phyloP scores from a whole-genome alignment of 345 rosid genomes.

The Brassica rapa region DNA sequence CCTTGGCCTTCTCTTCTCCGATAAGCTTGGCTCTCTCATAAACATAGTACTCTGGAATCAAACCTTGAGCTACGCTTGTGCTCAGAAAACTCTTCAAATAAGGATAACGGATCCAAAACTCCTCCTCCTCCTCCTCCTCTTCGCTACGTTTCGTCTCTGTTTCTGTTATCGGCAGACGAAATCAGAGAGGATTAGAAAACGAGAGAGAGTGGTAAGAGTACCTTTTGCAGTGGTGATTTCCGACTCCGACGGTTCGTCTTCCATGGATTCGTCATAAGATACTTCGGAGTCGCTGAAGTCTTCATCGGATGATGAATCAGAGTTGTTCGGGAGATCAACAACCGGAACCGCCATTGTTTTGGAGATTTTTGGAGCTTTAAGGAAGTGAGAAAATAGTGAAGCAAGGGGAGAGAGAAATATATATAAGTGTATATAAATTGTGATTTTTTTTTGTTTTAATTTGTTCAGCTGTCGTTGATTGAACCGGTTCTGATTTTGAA shows the following conservation, averaged over 20 bases:
- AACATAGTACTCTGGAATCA: not conserved
- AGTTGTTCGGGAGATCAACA: not conserved
- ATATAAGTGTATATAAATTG: not conserved
- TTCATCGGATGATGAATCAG: slow-evolving; percentile 27
- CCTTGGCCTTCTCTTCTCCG: slow-evolving; percentile 23
- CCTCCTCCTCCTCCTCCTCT: slow-evolving; percentile 23
- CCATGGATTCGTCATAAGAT: slow-evolving; percentile 20
- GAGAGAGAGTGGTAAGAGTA: not conserved
- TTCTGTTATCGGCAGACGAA: not conserved
- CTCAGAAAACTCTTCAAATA: not conserved
- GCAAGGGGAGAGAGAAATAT: not conserved
- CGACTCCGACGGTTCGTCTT: slow-evolving; percentile 13
- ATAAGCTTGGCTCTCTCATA: slow-evolving; percentile 11
- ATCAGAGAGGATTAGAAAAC: not conserved
- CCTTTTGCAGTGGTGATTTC: slow-evolving; percentile 2
- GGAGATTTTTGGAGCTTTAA: not conserved
- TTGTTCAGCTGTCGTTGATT: not conserved
- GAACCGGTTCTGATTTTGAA: not conserved
- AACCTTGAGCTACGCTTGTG: not conserved
- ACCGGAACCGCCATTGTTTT: slow-evolving; percentile 26
- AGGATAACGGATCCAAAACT: slow-evolving; percentile 22
- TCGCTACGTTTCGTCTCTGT: slow-evolving; percentile 2
- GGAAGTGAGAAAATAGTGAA: not conserved
- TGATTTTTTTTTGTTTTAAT: not conserved
- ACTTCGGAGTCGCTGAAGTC: slow-evolving; percentile 5